Evolutionary conservation across 768 basidiomycete genomes (phyloP), one percentile per base, ranked within the genome.

Genomic region (Naganishia randhawae): DNA sequence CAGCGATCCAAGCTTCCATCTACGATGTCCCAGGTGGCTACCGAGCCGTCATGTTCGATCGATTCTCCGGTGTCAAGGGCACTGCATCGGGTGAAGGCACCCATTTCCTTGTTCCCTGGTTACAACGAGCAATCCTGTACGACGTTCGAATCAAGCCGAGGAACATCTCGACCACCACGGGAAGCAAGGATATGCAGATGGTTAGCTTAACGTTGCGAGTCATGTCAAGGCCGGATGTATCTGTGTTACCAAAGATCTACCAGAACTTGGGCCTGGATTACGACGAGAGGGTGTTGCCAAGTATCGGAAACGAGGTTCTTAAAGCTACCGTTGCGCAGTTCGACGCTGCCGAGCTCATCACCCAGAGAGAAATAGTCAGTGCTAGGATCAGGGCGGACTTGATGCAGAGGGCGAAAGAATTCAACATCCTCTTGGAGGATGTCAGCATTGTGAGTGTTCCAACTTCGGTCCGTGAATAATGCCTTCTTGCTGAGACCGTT

Each of bases 281-380:
- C 78, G 96, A 98, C 80, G 96, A 99, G 83, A 87, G 96, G 74
- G 94, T 98, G 0, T 83, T 98, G 33, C 95, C 95, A 3, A 96
- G 94, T 50, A 94, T 98, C 76, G 95, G 93, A 42, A 98, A 98
- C 74, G 95, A 98, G 82, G 95, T 99, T 14, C 78, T 99, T 72
- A 99, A 99, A 82, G 91, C 89, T 71, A 97, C 96, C 68, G 96
- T 99, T 0, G 96, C 96, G 5, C 95, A 98, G 78, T 97, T 97
- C 73, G 95, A 99, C 79, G 96, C 78, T 48, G 77, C 78, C 48
- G 78, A 79, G 48, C 68, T 79, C 32, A 80, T 98, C 74, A 98
- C 95, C 1, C 95, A 97, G 80, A 88, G 95, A 77, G 95, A 98
- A 85, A 89, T 97, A 73, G 95, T 95, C 71, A 94, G 91, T 35